Conservation (phyloP, 306 rosid genomes). For the Lathyrus sativus region DNA sequence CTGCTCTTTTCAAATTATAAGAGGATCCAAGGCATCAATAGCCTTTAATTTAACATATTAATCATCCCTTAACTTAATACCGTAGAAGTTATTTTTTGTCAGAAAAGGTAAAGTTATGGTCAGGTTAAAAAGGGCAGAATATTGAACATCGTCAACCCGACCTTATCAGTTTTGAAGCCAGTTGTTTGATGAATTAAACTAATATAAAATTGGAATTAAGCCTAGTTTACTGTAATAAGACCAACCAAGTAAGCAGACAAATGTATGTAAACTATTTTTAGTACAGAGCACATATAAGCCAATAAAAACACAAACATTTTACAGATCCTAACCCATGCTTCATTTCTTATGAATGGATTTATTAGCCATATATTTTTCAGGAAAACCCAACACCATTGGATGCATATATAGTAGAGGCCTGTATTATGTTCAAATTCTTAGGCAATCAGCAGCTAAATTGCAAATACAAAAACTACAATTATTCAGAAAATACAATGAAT, state of each 20-base stretch:
- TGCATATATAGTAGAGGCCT: conserved; percentile 9
- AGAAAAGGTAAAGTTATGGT: not conserved
- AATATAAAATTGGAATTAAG: conserved; percentile 5
- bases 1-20: conserved; percentile 16
- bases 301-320: not conserved
- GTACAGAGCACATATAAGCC: conserved; percentile 3
- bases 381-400: conserved; percentile 29
- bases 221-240: conserved; percentile 13
- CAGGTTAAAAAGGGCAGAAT: not conserved
- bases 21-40: conserved; percentile 1
- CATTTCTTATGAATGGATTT: not conserved
- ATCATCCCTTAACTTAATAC: conserved; percentile 12
- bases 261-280: conserved; percentile 7
- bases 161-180: conserved; percentile 23
- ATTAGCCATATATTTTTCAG: not conserved
- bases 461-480: conserved; percentile 28
- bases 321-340: conserved; percentile 16
- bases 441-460: conserved; percentile 34
- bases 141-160: conserved; percentile 24
- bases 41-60: conserved; percentile 11
- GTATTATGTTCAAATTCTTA: conserved; percentile 13
- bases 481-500: conserved; percentile 38
- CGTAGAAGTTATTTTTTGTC: not conserved
- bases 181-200: conserved; percentile 1
- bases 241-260: conserved; percentile 28